Base-by-base conservation (phyloP, 495 filamentous ascomycete genomes). In the Trichoderma erinaceum region DNA sequence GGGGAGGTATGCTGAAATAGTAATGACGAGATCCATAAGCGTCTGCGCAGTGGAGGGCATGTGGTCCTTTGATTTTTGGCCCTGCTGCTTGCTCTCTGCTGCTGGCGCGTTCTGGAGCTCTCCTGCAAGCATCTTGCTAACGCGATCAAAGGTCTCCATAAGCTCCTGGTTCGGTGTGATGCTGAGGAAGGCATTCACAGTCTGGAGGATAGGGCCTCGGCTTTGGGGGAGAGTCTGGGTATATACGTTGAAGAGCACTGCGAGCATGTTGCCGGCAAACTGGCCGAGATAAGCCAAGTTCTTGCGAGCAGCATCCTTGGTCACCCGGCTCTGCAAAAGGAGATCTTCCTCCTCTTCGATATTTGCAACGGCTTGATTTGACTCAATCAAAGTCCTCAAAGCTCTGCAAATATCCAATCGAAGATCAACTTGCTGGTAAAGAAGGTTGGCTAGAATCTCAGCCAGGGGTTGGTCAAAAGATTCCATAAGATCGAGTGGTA, bases 191-290 rank as follows among this genome's bases (percentile, higher is more conserved):
- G 92, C 87, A 78, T 97, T 96, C 78, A 98, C 93, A 72, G 93
- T 97, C 73, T 92, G 88, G 29, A 99, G 82, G 65, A 99, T 93
- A 43, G 88, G 90, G 2, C 93, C 92, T 69, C 95, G 84, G 74
- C 92, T 92, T 74, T 97, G 92, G 1, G 96, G 95, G 25, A 98
- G 82, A 1, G 96, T 98, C 74, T 96, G 88, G 73, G 90, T 96
- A 79, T 98, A 99, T 32, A 98, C 94, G 74, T 99, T 99, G 83
- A 98, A 98, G 50, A 99, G 82, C 3, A 98, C 95, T 3, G 95
- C 92, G 35, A 99, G 84, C 71, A 98, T 75, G 70, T 99, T 97
- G 64, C 90, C 87, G 10, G 94, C 85, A 75, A 96, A 93, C 4
- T 76, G 74, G 5, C 90, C 86, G 12, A 99, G 82, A 75, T 96